Evolutionary conservation across 23 red algal genomes (phyloP).

Genomic region (Agarophyton chilense): DNA sequence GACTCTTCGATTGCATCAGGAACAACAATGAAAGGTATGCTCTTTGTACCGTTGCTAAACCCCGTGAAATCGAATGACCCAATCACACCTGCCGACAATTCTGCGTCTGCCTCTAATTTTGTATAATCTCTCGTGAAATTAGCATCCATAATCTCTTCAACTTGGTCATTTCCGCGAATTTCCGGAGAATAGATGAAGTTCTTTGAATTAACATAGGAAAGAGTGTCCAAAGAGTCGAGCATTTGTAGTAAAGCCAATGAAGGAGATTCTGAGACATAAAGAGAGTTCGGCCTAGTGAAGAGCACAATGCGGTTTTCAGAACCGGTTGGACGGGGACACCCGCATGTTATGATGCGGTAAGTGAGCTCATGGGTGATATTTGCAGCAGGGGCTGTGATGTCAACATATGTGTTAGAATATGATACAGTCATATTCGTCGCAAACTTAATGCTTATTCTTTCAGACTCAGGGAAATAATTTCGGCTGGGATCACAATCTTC

Average conservation of each 20-base stretch:
- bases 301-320: not conserved
- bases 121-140: conserved; percentile 7
- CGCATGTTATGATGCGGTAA: not conserved
- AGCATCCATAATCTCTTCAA: not conserved
- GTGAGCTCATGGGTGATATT: not conserved
- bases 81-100: not conserved
- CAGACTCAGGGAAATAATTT: not conserved
- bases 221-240: not conserved
- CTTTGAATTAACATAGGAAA: not conserved
- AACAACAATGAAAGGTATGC: conserved; percentile 27
- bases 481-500: not conserved
- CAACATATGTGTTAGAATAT: not conserved
- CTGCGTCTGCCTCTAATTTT: not conserved
- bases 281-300: not conserved
- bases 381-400: not conserved
- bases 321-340: not conserved
- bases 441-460: not conserved
- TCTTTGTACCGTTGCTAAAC: not conserved
- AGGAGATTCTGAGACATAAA: conserved; percentile 1
- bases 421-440: not conserved
- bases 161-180: not conserved
- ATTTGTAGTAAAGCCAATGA: not conserved
- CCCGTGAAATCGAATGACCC: not conserved
- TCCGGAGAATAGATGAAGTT: not conserved
- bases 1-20: conserved; percentile 35